These are phyloP conservation scores for Ceratocystis lukuohia DNA, from an alignment of 2,329 filamentous ascomycete genomes.

Conservation along the genomic window DNA sequence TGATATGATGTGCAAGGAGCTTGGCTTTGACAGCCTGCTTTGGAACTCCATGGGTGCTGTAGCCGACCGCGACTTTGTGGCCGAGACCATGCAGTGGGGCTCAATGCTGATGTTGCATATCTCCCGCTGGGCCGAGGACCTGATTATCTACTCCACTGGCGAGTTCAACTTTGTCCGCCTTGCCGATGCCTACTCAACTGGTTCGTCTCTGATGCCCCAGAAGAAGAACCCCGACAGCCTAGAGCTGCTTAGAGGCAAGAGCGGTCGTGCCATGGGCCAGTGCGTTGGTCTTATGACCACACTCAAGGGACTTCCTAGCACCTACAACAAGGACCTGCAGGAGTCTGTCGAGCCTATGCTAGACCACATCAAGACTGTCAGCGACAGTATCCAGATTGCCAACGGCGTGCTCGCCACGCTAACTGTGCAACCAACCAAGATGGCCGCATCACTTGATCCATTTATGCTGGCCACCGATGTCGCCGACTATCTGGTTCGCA, in stretches of 20 bases:
- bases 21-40: constrained; percentile 63
- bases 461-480: constrained; percentile 71
- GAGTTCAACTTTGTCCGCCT: constrained; percentile 66
- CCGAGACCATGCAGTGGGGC: constrained; percentile 70
- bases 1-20: constrained; percentile 63
- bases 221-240: constrained; percentile 77
- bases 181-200: constrained; percentile 68
- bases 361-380: constrained; percentile 68
- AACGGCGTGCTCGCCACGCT: constrained; percentile 68
- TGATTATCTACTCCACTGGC: constrained; percentile 67
- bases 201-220: constrained; percentile 65
- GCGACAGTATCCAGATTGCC: constrained; percentile 69
- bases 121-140: constrained; percentile 68
- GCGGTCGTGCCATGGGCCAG: constrained; percentile 63
- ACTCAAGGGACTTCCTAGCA: constrained; percentile 56
- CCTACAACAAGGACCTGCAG: constrained; percentile 89
- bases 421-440: constrained; percentile 55
- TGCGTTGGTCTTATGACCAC: constrained; percentile 66
- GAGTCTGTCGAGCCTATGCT: constrained; percentile 78
- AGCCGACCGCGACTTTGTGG: constrained; percentile 67
- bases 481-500: constrained; percentile 49
- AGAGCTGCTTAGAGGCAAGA: constrained; percentile 58
- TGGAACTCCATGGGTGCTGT: constrained; percentile 68
- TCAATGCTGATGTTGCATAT: constrained; percentile 67
- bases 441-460: constrained; percentile 64